Evolutionary conservation across 2,329 filamentous ascomycete species (phyloP).

Genomic region (Blastomyces parvus): DNA sequence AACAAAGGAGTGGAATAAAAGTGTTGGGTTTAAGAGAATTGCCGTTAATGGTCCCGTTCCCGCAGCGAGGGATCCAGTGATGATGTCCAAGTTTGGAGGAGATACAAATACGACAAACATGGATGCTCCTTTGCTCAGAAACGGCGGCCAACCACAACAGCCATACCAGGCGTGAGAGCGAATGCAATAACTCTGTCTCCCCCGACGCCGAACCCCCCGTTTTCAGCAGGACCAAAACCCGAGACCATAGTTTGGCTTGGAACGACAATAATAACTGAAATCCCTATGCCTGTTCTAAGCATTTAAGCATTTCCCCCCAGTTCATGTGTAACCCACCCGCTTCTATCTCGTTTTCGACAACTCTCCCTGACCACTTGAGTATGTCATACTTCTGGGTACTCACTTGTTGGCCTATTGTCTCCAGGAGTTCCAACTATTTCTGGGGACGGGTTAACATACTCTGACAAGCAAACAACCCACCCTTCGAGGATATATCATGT

Average conservation of each 20-base stretch:
- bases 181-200: neutral
- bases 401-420: neutral
- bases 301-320: neutral
- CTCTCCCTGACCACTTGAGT: neutral
- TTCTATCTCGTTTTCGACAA: neutral
- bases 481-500: neutral
- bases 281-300: neutral
- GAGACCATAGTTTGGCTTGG: neutral
- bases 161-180: neutral
- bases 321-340: neutral
- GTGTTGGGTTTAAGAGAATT: slow-evolving; percentile 11
- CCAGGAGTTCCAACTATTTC: neutral
- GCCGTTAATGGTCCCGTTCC: slow-evolving; percentile 8
- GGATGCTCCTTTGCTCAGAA: slow-evolving; percentile 18
- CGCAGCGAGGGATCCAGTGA: slow-evolving; percentile 10
- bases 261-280: neutral
- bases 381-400: neutral
- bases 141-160: slow-evolving; percentile 1
- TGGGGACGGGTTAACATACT: neutral
- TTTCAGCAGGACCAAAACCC: neutral
- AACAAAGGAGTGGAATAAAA: slow-evolving; percentile 11
- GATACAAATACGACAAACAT: slow-evolving; percentile 11
- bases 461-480: neutral
- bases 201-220: neutral
- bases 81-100: slow-evolving; percentile 8